Evolutionary conservation across 495 filamentous ascomycete genomes (phyloP), one percentile per base, ranked within the genome.

Genomic region (Mycothermus thermophilus): DNA sequence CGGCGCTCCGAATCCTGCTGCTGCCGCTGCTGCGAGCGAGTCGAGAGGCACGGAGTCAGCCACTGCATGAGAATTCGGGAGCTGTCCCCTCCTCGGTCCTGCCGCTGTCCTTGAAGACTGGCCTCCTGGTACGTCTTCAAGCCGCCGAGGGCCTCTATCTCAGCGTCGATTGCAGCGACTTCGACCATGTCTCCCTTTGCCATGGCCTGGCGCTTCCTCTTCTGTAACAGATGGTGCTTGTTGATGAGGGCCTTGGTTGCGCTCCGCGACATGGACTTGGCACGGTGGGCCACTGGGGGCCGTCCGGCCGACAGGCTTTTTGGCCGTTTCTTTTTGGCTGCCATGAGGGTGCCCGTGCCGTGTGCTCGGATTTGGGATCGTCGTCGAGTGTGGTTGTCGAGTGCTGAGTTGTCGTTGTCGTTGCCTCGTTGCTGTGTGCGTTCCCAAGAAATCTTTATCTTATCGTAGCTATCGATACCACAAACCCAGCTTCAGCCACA

Each of bases 41-140:
- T 23, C 10, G 48, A 20, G 19, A 52, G 31, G 9, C 33, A 42
- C 13, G 74, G 60, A 30, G 67, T 54, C 21, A 96, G 67, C 90
- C 90, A 99, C 51, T 87, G 69, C 59, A 95, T 71, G 14, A 99
- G 64, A 3, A 88, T 62, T 48, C 71, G 79, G 29, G 84, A 93
- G 15, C 83, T 88, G 62, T 99, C 90, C 15, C 90, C 90, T 10
- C 90, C 90, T 34, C 90, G 77, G 22, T 82, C 74, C 32, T 69
- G 64, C 10, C 79, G 76, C 53, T 99, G 90, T 2, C 90, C 90
- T 32, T 79, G 67, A 27, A 85, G 77, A 59, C 90, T 96, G 26
- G 90, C 90, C 37, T 72, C 65, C 52, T 99, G 90, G 48, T 99
- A 99, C 20, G 63, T 71, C 41, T 79, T 63, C 20, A 99, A 59